Base-by-base conservation (phyloP, 129 eudicot species). In the Cynara cardunculus region DNA sequence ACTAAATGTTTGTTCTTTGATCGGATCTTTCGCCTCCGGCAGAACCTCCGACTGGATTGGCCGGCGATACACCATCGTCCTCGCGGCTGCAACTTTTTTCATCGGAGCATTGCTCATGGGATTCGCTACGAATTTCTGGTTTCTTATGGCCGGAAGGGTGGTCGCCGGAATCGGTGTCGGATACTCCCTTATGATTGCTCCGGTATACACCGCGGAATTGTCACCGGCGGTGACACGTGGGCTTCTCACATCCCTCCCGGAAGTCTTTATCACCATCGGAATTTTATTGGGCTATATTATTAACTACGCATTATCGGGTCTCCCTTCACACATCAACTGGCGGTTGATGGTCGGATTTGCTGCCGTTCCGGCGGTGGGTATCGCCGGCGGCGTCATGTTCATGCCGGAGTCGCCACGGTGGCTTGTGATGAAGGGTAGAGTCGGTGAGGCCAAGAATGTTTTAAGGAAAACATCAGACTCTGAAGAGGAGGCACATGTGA, bases 401-500 rank as follows among this genome's bases (percentile, higher is more conserved):
- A 94, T 94, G 97, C 98, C 97, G 8, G 98, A 94, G 78, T 94
- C 97, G 28, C 98, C 98, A 11, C 81, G 97, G 84, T 94, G 98
- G 98, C 90, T 94, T 21, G 88, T 90, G 16, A 86, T 90, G 96
- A 90, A 88, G 71, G 94, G 96, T 13, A 79, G 88, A 72, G 25
- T 78, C 0, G 86, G 64, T 1, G 97, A 91, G 68, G 97, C 97
- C 5, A 69, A 74, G 24, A 46, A 5, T 16, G 89, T 94, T 0
- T 7, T 94, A 30, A 26, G 28, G 11, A 83, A 83, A 62, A 90
- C 92, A 14, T 92, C 92, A 0, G 82, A 81, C 18, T 77, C 46
- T 18, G 86, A 90, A 3, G 85, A 83, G 4, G 98, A 92, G 80
- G 96, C 96, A 16, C 82, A 81, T 25, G 10, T 35, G 19, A 81